Evolutionary conservation across 1,284 basidiomycete species (phyloP), one percentile per base, ranked within the genome.

Genomic region (Leccinum angustisporum): DNA sequence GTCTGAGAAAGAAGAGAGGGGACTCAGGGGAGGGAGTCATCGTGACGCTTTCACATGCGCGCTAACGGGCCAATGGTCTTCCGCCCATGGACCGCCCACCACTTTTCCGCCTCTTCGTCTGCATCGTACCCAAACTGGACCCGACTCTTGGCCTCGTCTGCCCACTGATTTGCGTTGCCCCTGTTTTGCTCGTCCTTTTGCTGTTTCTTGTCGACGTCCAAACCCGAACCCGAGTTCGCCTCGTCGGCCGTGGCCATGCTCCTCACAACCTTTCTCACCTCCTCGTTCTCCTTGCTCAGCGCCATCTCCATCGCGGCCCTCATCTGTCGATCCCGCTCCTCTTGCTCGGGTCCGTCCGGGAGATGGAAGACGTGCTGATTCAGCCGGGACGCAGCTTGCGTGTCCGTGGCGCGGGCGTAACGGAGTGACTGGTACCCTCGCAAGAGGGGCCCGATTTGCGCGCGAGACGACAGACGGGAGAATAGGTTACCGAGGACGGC

Each of bases 401-500:
- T 82, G 4, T 72, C 75, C 0, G 80, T 78, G 1, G 83, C 78
- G 14, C 86, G 82, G 1, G 69, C 65, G 58, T 77, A 77, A 10
- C 86, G 81, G 25, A 87, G 77, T 4, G 72, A 71, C 63, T 86
- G 74, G 65, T 87, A 88, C 0, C 83, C 84, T 7, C 76, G 73
- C 8, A 88, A 75, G 8, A 87, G 75, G 1, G 76, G 68, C 0
- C 69, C 65, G 5, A 87, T 75, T 64, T 86, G 83, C 0, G 71
- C 59, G 18, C 65, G 71, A 38, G 75, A 69, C 0, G 77, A 75
- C 33, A 87, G 68, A 25, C 75, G 80, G 2, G 83, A 82, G 65
- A 88, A 79, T 13, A 88, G 78, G 56, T 80, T 80, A 0, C 86
- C 87, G 30, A 89, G 76, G 1, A 87, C 83, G 0, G 83, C 85